phyloP scores from a whole-genome alignment of 2,329 filamentous ascomycete genomes.

The Botrytis cinerea region DNA sequence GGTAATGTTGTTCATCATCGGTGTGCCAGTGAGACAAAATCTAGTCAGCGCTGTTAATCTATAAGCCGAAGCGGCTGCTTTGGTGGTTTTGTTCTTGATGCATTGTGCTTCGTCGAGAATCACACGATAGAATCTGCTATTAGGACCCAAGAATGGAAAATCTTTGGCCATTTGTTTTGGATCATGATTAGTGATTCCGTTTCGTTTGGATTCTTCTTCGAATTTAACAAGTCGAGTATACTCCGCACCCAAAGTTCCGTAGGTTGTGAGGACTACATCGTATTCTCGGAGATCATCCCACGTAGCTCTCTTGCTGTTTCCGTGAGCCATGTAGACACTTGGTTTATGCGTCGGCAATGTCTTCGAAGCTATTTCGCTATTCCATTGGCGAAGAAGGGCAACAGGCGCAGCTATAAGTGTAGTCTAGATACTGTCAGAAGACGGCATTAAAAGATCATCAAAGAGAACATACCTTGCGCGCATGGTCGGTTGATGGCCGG shows the following conservation, averaged over 20 bases:
- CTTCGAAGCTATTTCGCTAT: constrained; percentile 73
- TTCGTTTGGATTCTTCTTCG: constrained; percentile 35
- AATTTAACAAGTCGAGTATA: constrained; percentile 61
- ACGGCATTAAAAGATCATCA: background rate
- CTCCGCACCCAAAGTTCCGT: constrained; percentile 69
- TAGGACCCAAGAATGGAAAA: constrained; percentile 57
- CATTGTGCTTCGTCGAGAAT: constrained; percentile 79
- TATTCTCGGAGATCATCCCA: constrained; percentile 64
- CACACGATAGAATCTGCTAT: constrained; percentile 65
- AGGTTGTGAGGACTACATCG: constrained; percentile 80
- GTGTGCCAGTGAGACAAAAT: constrained; percentile 78
- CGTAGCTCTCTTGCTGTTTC: constrained; percentile 54
- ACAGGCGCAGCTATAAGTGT: constrained; percentile 83
- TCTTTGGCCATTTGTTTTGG: constrained; percentile 43
- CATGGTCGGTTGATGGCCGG: constrained; percentile 57
- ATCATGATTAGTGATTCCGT: constrained; percentile 37
- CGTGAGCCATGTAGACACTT: constrained; percentile 70
- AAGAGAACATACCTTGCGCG: constrained; percentile 40
- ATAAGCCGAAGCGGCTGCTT: constrained; percentile 60
- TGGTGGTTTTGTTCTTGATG: constrained; percentile 74
- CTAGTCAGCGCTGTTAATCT: constrained; percentile 61
- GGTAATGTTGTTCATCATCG: constrained; percentile 82
- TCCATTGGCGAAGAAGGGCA: constrained; percentile 81
- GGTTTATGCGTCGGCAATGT: constrained; percentile 61
- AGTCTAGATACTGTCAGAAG: constrained; percentile 51